Percentiles rank a stretch among this genome's conserved stretches.
Conservation (phyloP, 192 early-diverging fungal genomes). For the Linnemannia elongata region DNA sequence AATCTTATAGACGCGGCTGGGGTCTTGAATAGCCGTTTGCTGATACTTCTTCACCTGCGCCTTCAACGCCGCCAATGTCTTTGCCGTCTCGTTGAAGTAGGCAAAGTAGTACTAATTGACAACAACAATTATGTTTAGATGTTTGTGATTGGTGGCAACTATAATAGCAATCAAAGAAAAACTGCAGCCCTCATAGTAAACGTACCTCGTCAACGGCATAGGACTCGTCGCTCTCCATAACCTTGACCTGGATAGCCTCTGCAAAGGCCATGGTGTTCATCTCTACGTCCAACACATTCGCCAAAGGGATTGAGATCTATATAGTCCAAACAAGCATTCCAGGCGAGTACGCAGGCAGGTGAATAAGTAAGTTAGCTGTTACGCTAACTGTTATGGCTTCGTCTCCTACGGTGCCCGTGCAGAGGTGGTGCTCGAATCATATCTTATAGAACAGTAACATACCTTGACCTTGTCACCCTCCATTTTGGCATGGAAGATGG, state of each 20-base stretch:
- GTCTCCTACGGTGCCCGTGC: not conserved
- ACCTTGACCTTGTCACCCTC: conserved; percentile 69
- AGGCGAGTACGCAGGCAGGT: not conserved
- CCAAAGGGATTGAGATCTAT: conserved; percentile 68
- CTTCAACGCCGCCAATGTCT: conserved; percentile 48
- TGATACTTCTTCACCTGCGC: conserved; percentile 42
- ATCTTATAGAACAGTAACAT: not conserved
- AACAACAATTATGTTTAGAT: not conserved
- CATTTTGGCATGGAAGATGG: conserved; percentile 71
- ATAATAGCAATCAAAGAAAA: not conserved
- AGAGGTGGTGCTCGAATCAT: not conserved
- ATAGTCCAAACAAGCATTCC: not conserved
- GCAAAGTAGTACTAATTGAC: conserved; percentile 72
- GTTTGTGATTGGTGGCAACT: too few relatives aligned
- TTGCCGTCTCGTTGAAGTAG: conserved; percentile 69
- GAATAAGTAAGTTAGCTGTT: not conserved
- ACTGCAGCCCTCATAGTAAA: not conserved
- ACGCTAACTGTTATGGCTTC: not conserved
- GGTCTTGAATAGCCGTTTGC: not conserved
- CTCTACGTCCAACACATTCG: conserved; percentile 67
- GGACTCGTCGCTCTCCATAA: conserved; percentile 65
- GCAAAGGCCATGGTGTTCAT: conserved; percentile 63
- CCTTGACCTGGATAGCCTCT: conserved; percentile 66
- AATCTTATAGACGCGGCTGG: conserved; percentile 8
- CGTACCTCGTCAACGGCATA: conserved; percentile 71